Evolutionary conservation across 1,139 yeast genomes (phyloP).

Genomic region (Suhomyces atakaporum): DNA sequence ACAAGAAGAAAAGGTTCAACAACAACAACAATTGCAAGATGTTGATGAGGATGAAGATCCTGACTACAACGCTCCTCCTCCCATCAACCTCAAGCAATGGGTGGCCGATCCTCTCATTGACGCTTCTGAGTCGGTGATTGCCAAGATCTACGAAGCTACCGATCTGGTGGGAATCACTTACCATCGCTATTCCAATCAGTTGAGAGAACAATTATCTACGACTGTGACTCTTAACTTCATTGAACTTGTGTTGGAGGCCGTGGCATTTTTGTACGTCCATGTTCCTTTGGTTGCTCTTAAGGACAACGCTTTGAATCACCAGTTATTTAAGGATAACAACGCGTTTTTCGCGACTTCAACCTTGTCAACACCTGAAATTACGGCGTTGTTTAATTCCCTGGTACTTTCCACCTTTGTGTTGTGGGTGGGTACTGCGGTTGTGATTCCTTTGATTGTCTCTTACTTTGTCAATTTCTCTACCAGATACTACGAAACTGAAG

Average conservation of each 20-base stretch:
- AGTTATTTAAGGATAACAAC: conserved; percentile 36
- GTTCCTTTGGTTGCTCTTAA: conserved; percentile 43
- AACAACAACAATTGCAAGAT: too few relatives aligned
- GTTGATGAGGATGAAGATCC: conserved; percentile 24
- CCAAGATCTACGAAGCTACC: conserved; percentile 36
- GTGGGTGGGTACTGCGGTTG: conserved; percentile 46
- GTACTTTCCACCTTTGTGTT: conserved; percentile 35
- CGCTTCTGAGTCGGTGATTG: conserved; percentile 29
- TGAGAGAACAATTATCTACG: conserved; percentile 52
- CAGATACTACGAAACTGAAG: conserved; percentile 31
- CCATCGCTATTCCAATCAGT: conserved; percentile 43
- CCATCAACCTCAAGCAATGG: conserved; percentile 42
- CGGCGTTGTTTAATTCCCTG: conserved; percentile 32
- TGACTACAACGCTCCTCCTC: conserved; percentile 40
- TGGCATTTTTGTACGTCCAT: conserved; percentile 36
- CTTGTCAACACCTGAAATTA: conserved; percentile 38
- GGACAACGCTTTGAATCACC: conserved; percentile 42
- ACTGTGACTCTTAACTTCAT: conserved; percentile 49
- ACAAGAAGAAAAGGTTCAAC: too few relatives aligned
- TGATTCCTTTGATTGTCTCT: conserved; percentile 47
- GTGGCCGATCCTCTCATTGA: conserved; percentile 43
- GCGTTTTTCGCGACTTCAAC: conserved; percentile 28
- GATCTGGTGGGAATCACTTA: conserved; percentile 44
- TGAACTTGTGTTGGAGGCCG: conserved; percentile 41
- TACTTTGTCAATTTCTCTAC: conserved; percentile 58